Base-by-base conservation (phyloP, 495 filamentous ascomycete species). In the Daldinia caldariorum region DNA sequence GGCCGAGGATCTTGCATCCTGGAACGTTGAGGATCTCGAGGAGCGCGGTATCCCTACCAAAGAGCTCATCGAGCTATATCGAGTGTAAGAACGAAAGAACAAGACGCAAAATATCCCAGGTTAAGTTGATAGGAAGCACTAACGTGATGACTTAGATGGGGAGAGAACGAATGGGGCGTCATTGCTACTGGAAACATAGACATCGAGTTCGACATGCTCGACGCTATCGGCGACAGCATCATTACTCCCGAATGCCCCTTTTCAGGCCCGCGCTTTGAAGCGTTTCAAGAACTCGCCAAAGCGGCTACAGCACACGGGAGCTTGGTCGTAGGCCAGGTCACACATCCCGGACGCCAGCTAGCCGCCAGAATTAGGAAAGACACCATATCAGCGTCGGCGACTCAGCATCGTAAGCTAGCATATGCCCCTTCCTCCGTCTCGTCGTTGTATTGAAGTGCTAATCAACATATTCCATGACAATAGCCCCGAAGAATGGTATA, bases 121-220 rank as follows among this genome's bases (percentile, higher is more conserved):
- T 26, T 26, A 26, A 3, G 3, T 26, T 34, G 1, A 41, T 35
- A 14, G 26, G 26, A 3, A 16, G 7, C 26, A 45, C 37, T 68
- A 58, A 61, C 31, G 1, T 12, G 12, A 8, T 58, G 20, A 70
- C 76, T 78, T 61, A 78, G 82, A 65, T 89, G 88, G 86, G 88
- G 88, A 38, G 86, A 89, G 68, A 84, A 82, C 22, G 80, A 77
- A 10, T 78, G 84, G 56, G 87, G 87, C 8, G 67, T 83, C 13
- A 87, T 88, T 57, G 69, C 87, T 2, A 88, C 85, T 6, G 88
- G 88, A 35, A 89, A 89, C 70, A 79, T 87, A 63, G 86, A 88
- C 83, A 83, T 89, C 8, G 85, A 85, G 32, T 83, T 79, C 67
- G 85, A 87, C 39, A 84, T 87, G 57, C 78, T 89, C 6, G 87